Conservation (phyloP, 2,329 filamentous ascomycete species). For the Aspergillus sp. region DNA sequence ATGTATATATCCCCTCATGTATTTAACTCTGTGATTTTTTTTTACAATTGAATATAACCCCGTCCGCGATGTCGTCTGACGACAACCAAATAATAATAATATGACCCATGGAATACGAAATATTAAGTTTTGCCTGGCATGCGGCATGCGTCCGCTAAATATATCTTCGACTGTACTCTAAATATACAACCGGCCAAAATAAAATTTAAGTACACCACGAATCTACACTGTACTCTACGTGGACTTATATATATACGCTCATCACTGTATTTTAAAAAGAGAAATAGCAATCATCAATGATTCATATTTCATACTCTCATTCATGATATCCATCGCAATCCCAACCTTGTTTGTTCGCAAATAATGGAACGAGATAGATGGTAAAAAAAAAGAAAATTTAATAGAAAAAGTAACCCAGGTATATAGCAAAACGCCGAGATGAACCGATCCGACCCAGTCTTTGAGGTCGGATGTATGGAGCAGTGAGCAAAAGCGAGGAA, state of each 20-base stretch:
- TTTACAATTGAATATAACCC: constrained; percentile 7
- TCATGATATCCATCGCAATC: constrained; percentile 7
- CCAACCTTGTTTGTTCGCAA: constrained; percentile 1
- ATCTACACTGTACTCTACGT: neutral
- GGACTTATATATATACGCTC: too few species aligned
- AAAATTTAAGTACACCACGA: neutral
- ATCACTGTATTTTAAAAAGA: neutral
- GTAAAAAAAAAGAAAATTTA: neutral
- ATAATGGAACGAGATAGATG: too few species aligned
- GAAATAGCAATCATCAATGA: neutral
- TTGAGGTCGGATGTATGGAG: neutral
- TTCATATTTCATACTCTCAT: neutral
- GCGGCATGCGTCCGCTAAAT: too few species aligned
- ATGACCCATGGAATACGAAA: too few species aligned
- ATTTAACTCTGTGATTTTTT: neutral
- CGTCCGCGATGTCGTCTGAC: neutral
- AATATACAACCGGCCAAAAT: too few species aligned
- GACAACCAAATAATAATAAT: too few species aligned
- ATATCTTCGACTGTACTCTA: too few species aligned
- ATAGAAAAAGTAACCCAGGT: constrained; percentile 11
- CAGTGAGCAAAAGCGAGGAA: neutral
- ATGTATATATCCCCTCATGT: constrained; percentile 9
- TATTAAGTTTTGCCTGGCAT: too few species aligned
- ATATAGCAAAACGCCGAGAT: constrained; percentile 15
- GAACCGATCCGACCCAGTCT: neutral